phyloP scores from a whole-genome alignment of 139 green algal genomes.

The Gonium pectorale region DNA sequence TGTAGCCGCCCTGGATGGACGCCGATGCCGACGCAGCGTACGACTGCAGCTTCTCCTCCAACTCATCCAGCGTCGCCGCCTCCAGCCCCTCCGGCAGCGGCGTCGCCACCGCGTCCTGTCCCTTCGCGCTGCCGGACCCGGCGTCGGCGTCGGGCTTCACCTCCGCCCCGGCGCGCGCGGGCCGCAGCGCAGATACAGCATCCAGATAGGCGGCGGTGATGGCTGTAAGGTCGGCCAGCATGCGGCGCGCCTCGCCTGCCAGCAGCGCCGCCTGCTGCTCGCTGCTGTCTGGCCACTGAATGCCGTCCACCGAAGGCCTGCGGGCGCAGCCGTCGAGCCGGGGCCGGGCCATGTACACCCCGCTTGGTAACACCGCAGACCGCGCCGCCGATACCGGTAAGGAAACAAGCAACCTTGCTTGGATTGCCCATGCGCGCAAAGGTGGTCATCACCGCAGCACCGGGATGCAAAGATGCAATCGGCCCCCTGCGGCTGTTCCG shows the following conservation, averaged over 20 bases:
- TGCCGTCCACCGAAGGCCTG: slow-evolving; percentile 36
- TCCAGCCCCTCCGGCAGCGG: not conserved
- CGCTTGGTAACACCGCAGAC: no score
- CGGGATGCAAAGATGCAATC: no score
- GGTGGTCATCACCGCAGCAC: no score
- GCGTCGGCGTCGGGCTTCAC: not conserved
- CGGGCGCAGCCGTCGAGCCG: not conserved
- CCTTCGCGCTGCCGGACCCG: not conserved
- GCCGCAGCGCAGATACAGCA: not conserved
- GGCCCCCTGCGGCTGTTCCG: no score
- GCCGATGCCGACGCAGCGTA: not conserved
- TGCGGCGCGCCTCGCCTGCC: not conserved
- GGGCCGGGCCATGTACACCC: no score
- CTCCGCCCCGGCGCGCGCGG: no score
- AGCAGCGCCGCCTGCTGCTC: slow-evolving; percentile 47
- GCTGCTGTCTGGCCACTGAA: slow-evolving; percentile 25
- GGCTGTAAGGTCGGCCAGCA: slow-evolving; percentile 33
- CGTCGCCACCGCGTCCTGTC: not conserved
- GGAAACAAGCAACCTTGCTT: no score
- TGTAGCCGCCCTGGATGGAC: slow-evolving; percentile 17
- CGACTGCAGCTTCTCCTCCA: slow-evolving; percentile 8
- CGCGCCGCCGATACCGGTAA: no score
- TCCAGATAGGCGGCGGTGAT: not conserved
- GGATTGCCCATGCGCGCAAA: no score
- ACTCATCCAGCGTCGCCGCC: not conserved